Conservation (phyloP, 768 basidiomycete species). For the Lactifluus subvellereus region DNA sequence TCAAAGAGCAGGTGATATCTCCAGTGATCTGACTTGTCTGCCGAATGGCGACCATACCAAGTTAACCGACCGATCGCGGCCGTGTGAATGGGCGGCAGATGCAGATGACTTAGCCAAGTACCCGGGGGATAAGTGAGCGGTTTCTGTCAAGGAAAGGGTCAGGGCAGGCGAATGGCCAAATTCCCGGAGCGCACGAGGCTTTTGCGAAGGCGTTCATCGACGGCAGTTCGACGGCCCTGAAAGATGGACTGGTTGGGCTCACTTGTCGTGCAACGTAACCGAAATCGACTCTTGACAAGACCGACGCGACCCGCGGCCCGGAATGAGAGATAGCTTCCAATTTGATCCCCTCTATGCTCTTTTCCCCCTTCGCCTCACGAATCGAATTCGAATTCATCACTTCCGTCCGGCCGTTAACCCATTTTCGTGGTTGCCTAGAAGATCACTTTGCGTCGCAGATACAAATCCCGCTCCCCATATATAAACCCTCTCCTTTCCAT, state of each 20-base stretch:
- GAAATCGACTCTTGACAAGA: background rate
- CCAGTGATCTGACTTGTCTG: background rate
- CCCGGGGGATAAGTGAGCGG: conserved; percentile 16
- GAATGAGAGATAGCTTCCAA: conserved; percentile 22
- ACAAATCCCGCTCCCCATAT: conserved; percentile 22
- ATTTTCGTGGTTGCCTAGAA: conserved; percentile 18
- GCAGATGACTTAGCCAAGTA: background rate
- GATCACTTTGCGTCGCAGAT: conserved; percentile 15
- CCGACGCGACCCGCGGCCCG: conserved; percentile 20
- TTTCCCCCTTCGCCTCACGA: conserved; percentile 10
- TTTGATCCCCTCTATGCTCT: conserved; percentile 12
- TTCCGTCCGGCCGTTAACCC: conserved; percentile 17
- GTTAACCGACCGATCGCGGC: conserved; percentile 20
- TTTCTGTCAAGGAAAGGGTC: conserved; percentile 25
- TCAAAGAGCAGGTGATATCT: conserved; percentile 8
- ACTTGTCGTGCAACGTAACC: conserved; percentile 13
- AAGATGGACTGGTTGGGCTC: background rate
- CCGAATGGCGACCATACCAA: conserved; percentile 2
- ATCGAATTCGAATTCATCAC: conserved; percentile 21
- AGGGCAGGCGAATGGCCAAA: conserved; percentile 11
- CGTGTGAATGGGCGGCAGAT: conserved; percentile 22
- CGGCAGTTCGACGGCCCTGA: conserved; percentile 20
- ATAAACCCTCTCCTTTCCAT: conserved; percentile 7
- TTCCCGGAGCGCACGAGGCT: conserved; percentile 18
- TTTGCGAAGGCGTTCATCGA: background rate